phyloP scores from a whole-genome alignment of 2,329 filamentous ascomycete genomes.

The Clonostachys solani region DNA sequence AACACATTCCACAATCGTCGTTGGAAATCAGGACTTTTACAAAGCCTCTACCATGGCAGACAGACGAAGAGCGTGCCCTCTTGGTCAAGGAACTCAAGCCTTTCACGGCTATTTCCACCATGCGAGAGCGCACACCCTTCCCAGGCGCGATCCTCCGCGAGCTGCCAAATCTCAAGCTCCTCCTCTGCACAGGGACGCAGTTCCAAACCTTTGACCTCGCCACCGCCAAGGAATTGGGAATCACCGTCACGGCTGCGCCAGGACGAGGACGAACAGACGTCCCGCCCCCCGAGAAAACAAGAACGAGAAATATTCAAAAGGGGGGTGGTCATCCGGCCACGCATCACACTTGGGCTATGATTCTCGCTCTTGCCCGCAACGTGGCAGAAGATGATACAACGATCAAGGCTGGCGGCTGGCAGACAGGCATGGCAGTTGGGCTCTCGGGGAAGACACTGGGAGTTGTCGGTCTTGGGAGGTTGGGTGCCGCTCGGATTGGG shows the following conservation, averaged over 20 bases:
- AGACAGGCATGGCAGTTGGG: constrained; percentile 49
- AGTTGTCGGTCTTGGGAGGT: constrained; percentile 55
- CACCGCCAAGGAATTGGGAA: constrained; percentile 40
- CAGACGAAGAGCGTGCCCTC: constrained; percentile 43
- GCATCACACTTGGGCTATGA: constrained; percentile 52
- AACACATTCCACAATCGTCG: constrained; percentile 31
- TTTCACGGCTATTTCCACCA: constrained; percentile 52
- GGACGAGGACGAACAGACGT: constrained; percentile 20
- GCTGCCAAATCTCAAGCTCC: constrained; percentile 59
- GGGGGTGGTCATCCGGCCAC: constrained; percentile 41
- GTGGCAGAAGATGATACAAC: constrained; percentile 54
- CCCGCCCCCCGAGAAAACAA: neutral
- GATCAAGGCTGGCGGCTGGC: constrained; percentile 54
- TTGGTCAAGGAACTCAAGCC: constrained; percentile 56
- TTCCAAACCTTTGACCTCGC: constrained; percentile 56
- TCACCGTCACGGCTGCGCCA: constrained; percentile 47
- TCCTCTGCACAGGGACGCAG: constrained; percentile 57
- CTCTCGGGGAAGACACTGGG: constrained; percentile 58
- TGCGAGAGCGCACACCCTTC: constrained; percentile 65
- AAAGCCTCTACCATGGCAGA: constrained; percentile 58
- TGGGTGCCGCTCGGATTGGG: constrained; percentile 56
- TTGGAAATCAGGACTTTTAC: constrained; percentile 44
- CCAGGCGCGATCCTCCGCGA: constrained; percentile 43
- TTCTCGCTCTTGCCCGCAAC: constrained; percentile 52
- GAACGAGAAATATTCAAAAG: constrained; percentile 14